phyloP scores from a whole-genome alignment of 805 yeast species.

The Nematodospora valgi region DNA sequence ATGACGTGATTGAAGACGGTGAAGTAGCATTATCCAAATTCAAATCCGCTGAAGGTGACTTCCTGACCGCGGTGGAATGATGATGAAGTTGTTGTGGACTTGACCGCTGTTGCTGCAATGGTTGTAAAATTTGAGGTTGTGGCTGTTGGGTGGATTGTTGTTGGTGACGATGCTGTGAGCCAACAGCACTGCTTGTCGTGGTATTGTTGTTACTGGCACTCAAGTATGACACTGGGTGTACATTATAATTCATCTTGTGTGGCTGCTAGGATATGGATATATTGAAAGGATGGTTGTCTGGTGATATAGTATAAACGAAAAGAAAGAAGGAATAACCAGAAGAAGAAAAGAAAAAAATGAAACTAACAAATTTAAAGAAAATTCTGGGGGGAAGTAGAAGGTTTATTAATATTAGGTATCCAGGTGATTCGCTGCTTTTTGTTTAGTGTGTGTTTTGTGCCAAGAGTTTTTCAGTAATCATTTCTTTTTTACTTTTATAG shows the following conservation, averaged over 20 bases:
- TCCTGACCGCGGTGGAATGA: too few relatives aligned
- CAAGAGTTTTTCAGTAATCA: too few relatives aligned
- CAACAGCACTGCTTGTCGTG: neutral
- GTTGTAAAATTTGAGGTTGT: neutral
- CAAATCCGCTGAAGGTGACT: slow-evolving; percentile 21
- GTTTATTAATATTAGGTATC: slow-evolving; percentile 3
- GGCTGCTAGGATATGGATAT: neutral
- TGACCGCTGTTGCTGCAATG: slow-evolving; percentile 3
- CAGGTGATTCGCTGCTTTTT: too few relatives aligned
- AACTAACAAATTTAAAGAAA: neutral
- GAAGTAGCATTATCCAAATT: slow-evolving; percentile 26
- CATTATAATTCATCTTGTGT: slow-evolving; percentile 33
- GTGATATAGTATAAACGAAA: slow-evolving; percentile 1
- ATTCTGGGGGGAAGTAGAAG: slow-evolving; percentile 1
- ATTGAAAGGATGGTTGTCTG: neutral
- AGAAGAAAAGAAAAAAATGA: neutral
- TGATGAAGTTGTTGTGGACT: slow-evolving; percentile 2
- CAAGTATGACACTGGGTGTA: slow-evolving; percentile 42
- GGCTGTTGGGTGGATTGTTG: slow-evolving; percentile 4
- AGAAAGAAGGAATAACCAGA: neutral
- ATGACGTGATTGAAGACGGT: slow-evolving; percentile 11
- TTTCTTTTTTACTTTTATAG: too few relatives aligned
- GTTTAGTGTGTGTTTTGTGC: too few relatives aligned
- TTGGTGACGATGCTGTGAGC: neutral
- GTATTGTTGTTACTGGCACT: slow-evolving; percentile 24